These are phyloP conservation scores for Abelmoschus esculentus DNA, from an alignment of 345 rosid species.

Conservation along the genomic window DNA sequence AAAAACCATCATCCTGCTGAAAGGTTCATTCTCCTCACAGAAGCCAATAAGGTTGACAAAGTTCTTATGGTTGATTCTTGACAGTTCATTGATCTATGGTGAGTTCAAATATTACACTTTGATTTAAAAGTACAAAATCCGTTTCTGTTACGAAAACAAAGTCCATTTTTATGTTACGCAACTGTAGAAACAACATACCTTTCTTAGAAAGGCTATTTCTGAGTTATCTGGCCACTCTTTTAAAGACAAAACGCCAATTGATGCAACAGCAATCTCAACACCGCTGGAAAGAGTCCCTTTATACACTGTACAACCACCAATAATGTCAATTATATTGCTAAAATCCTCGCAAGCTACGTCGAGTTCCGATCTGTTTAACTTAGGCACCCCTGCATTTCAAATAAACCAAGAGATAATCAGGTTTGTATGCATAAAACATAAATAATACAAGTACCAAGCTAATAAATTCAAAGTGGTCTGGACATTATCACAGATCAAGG, in stretches of 20 bases:
- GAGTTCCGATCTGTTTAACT: slow-evolving; percentile 71
- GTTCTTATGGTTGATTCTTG: slow-evolving; percentile 86
- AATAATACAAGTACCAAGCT: not conserved
- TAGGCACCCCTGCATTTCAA: slow-evolving; percentile 73
- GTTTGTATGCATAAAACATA: not conserved
- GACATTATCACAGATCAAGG: not conserved
- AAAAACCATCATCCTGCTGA: slow-evolving; percentile 94
- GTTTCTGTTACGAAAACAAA: not conserved
- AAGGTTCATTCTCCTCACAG: slow-evolving; percentile 84
- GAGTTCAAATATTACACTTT: slow-evolving; percentile 8
- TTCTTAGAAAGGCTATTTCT: slow-evolving; percentile 66
- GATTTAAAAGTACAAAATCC: not conserved
- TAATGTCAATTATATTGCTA: slow-evolving; percentile 74
- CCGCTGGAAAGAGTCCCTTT: slow-evolving; percentile 98
- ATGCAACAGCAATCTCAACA: slow-evolving; percentile 87
- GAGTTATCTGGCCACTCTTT: slow-evolving; percentile 60
- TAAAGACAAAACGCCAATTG: slow-evolving; percentile 37
- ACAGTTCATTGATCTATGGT: slow-evolving; percentile 59
- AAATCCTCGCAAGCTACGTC: slow-evolving; percentile 99
- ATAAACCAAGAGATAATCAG: not conserved
- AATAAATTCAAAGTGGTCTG: not conserved
- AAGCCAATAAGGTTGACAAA: slow-evolving; percentile 83
- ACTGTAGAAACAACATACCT: slow-evolving; percentile 31
- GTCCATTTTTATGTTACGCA: not conserved
- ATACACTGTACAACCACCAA: slow-evolving; percentile 49